phyloP scores from a whole-genome alignment of 257 asterid species.

The Asclepias syriaca region DNA sequence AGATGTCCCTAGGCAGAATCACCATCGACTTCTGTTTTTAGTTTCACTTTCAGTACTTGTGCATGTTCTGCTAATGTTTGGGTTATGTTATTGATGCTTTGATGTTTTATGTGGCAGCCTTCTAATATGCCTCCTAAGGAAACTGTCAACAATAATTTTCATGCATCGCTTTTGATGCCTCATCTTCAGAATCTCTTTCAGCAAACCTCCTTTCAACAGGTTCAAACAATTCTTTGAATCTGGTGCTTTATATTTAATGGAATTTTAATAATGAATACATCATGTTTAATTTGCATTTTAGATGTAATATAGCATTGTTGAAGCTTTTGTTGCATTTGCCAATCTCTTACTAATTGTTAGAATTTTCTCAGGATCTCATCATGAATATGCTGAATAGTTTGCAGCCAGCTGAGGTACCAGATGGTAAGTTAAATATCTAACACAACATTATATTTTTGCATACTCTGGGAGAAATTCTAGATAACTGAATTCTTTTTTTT shows the following conservation, averaged over 20 bases:
- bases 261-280: slow-evolving; percentile 4
- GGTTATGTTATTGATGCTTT: slow-evolving; percentile 7
- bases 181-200: slow-evolving; percentile 94
- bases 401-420: slow-evolving; percentile 61
- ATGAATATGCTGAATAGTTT: slow-evolving; percentile 66
- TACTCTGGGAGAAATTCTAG: slow-evolving; percentile 3
- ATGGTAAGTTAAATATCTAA: slow-evolving; percentile 14
- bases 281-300: background rate
- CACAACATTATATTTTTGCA: background rate
- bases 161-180: slow-evolving; percentile 83
- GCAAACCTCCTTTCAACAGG: slow-evolving; percentile 96
- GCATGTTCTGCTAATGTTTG: background rate
- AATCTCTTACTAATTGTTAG: slow-evolving; percentile 14
- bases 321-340: slow-evolving; percentile 3
- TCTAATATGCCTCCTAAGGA: slow-evolving; percentile 55
- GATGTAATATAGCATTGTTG: slow-evolving; percentile 2
- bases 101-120: slow-evolving; percentile 53
- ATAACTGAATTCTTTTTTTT: slow-evolving; percentile 4
- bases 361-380: slow-evolving; percentile 69
- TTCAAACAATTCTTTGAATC: slow-evolving; percentile 16
- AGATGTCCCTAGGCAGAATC: background rate
- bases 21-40: background rate
- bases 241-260: background rate
- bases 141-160: slow-evolving; percentile 42
- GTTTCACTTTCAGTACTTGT: slow-evolving; percentile 11